Evolutionary conservation across 108 stramenopile species (phyloP), one percentile per base, ranked within the genome.

Genomic region (Epithemia pelagica): DNA sequence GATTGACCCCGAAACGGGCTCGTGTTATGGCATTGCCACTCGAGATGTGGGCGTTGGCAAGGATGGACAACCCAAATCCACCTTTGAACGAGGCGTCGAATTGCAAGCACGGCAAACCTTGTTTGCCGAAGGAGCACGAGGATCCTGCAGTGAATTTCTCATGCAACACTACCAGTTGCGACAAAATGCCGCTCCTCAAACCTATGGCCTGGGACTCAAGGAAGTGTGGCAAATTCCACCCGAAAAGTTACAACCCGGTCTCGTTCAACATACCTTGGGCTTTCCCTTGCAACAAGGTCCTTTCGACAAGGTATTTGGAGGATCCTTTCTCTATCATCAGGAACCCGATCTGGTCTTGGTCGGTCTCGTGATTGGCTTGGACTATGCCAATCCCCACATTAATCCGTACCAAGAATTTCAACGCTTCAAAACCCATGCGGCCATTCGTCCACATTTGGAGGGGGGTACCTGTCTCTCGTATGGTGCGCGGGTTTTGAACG

Each of bases 361-460:
- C 52, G 99, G 99, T 0, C 63, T 98, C 53, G 99, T 99, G 20
- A 87, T 99, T 58, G 99, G 99, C 18, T 76, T 98, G 52, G 99
- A 99, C 83, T 99, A 99, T 78, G 81, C 86, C 64, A 99, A 99
- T 78, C 99, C 99, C 0, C 96, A 98, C 78, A 73, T 99, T 26
- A 96, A 96, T 69, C 98, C 98, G 24, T 99, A 97, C 81, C 68
- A 96, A 71, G 97, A 99, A 82, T 99, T 99, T 81, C 97, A 98
- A 78, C 79, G 92, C 27, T 97, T 87, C 89, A 99, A 99, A 84
- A 95, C 94, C 54, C 98, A 99, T 74, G 96, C 96, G 0, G 84
- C 77, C 52, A 82, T 98, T 66, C 66, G 82, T 54, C 71, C 74
- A 23, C 89, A 97, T 71, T 76, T 99, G 10, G 91, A 98, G 63